Base-by-base conservation (phyloP, 129 eudicot genomes). In the Escallonia rubra region DNA sequence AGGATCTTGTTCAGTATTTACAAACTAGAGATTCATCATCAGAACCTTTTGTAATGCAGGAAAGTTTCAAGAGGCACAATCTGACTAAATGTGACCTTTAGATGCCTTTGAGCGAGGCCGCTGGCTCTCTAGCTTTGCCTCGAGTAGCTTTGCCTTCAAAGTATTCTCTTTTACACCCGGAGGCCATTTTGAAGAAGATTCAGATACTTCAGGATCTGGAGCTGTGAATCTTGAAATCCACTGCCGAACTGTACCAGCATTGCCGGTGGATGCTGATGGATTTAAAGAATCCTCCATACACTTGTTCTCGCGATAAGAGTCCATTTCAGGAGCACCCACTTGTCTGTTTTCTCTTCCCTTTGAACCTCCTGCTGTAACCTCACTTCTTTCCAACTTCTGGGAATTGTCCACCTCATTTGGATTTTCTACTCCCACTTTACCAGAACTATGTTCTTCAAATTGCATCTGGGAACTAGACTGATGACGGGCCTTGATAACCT, bases 121-220 rank as follows among this genome's bases (percentile, higher is more conserved):
- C 75, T 64, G 84, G 8, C 86, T 76, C 78, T 91, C 97, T 59
- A 79, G 56, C 72, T 91, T 82, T 47, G 97, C 97, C 70, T 87
- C 96, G 16, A 91, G 84, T 58, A 91, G 72, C 83, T 78, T 83
- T 13, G 96, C 97, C 82, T 81, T 79, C 80, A 91, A 77, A 2
- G 97, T 80, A 74, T 83, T 81, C 58, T 76, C 73, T 72, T 67
- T 87, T 7, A 59, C 41, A 34, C 81, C 78, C 61, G 43, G 72
- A 43, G 72, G 62, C 72, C 76, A 14, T 61, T 70, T 70, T 12
- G 61, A 56, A 63, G 75, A 79, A 45, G 70, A 64, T 70, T 83
- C 89, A 2, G 69, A 50, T 10, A 44, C 50, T 8, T 72, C 79
- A 3, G 67, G 79, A 57, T 67, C 82, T 4, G 23, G 67, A 12